phyloP scores from a whole-genome alignment of 345 rosid species.

The Populus davidiana region DNA sequence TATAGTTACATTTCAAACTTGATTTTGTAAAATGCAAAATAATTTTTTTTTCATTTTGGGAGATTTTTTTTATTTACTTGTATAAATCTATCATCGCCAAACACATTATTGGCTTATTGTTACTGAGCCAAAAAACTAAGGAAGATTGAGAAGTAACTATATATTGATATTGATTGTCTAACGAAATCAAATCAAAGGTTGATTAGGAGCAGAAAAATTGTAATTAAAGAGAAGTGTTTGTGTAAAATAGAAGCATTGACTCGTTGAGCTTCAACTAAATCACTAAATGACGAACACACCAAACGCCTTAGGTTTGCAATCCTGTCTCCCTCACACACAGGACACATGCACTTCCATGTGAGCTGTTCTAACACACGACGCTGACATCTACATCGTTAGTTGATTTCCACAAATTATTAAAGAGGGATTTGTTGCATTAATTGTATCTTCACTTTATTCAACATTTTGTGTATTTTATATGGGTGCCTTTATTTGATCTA shows the following conservation, averaged over 20 bases:
- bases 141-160: not conserved
- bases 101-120: no score
- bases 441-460: not conserved
- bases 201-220: not conserved
- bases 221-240: not conserved
- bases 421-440: not conserved
- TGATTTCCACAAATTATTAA: not conserved
- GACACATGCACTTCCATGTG: not conserved
- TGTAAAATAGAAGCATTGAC: not conserved
- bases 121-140: not conserved
- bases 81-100: no score
- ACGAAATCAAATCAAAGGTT: no score
- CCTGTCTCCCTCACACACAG: not conserved
- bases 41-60: accelerated
- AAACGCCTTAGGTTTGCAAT: not conserved
- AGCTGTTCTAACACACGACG: not conserved
- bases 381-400: no score
- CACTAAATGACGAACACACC: not conserved
- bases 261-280: not conserved
- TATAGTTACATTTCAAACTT: no score
- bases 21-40: no score
- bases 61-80: no score
- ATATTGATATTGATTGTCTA: not conserved
- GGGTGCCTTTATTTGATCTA: not conserved
- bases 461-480: not conserved